These are phyloP conservation scores for Kingdonia uniflora DNA, from an alignment of 164 flowering plant genomes.

Conservation along the genomic window DNA sequence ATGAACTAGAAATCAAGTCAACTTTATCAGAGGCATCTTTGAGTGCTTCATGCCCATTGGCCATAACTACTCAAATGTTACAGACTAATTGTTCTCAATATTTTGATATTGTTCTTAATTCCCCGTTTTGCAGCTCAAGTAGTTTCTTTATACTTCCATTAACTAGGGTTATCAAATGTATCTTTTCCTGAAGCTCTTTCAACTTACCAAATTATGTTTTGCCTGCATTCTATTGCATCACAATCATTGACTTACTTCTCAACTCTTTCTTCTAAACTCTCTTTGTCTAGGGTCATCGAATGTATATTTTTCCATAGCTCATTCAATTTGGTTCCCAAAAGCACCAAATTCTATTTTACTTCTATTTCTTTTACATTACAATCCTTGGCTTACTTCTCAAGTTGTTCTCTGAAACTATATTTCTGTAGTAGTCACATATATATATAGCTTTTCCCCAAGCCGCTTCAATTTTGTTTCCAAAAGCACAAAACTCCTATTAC, in stretches of 20 bases:
- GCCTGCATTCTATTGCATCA: slow-evolving; percentile 37
- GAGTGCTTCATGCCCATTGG: slow-evolving; percentile 52
- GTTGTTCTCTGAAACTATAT: no score
- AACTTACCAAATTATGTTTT: slow-evolving; percentile 26
- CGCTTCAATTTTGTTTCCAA: no score
- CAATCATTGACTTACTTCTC: slow-evolving; percentile 25
- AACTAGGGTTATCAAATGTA: slow-evolving; percentile 25
- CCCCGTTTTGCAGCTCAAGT: slow-evolving; percentile 43
- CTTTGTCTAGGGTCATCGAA: no score
- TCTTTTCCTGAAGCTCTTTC: slow-evolving; percentile 32
- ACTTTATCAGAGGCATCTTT: slow-evolving; percentile 54
- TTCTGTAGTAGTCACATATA: no score
- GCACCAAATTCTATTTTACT: no score
- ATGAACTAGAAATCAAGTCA: slow-evolving; percentile 38
- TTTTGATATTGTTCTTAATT: slow-evolving; percentile 28
- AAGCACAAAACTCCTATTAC: slow-evolving; percentile 34
- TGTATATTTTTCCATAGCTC: no score
- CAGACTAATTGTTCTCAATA: slow-evolving; percentile 52
- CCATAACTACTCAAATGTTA: slow-evolving; percentile 60
- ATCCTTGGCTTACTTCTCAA: no score
- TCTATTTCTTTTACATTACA: no score
- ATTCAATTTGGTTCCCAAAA: no score
- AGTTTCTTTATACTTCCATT: slow-evolving; percentile 29
- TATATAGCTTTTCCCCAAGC: no score
- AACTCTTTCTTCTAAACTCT: no score